Evolutionary conservation across 768 basidiomycete species (phyloP).

Genomic region (Dentipellis fragilis): DNA sequence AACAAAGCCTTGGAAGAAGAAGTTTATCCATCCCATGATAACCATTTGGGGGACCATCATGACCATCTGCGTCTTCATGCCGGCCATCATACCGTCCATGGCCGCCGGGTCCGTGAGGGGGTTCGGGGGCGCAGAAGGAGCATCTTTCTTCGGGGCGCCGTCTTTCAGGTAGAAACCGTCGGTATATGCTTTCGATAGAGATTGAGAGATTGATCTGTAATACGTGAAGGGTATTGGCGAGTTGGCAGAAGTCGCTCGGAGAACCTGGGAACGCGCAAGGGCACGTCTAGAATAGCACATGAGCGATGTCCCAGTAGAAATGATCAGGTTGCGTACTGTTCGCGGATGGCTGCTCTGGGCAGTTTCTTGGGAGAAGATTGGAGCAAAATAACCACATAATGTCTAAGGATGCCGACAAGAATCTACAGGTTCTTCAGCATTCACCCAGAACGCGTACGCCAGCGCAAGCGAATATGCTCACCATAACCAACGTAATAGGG

Average conservation of each 20-base stretch:
- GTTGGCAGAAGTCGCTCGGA: constrained; percentile 69
- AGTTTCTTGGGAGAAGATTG: constrained; percentile 78
- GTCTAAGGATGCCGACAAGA: constrained; percentile 83
- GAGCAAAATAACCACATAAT: constrained; percentile 84
- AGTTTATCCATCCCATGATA: constrained; percentile 99
- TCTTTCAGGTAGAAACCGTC: constrained; percentile 83
- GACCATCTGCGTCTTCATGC: constrained; percentile 98
- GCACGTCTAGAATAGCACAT: constrained; percentile 44
- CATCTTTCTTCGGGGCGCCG: constrained; percentile 59
- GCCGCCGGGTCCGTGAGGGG: constrained; percentile 82
- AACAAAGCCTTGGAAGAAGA: constrained; percentile 98
- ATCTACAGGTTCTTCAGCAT: constrained; percentile 39
- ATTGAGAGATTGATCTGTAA: constrained; percentile 68
- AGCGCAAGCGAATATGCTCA: constrained; percentile 25
- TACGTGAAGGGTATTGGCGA: constrained; percentile 71
- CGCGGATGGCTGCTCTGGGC: constrained; percentile 68
- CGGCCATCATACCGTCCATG: constrained; percentile 98
- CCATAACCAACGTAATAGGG: constrained; percentile 97
- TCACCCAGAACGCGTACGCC: background rate
- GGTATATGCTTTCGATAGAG: constrained; percentile 61
- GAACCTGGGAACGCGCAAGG: constrained; percentile 71
- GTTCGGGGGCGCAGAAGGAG: constrained; percentile 52
- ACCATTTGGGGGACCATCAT: constrained; percentile 99
- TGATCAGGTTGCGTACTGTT: constrained; percentile 60
- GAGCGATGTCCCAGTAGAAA: background rate